Evolutionary conservation across 192 early-diverging fungal genomes (phyloP).

Genomic region (Dissophora globulifera): DNA sequence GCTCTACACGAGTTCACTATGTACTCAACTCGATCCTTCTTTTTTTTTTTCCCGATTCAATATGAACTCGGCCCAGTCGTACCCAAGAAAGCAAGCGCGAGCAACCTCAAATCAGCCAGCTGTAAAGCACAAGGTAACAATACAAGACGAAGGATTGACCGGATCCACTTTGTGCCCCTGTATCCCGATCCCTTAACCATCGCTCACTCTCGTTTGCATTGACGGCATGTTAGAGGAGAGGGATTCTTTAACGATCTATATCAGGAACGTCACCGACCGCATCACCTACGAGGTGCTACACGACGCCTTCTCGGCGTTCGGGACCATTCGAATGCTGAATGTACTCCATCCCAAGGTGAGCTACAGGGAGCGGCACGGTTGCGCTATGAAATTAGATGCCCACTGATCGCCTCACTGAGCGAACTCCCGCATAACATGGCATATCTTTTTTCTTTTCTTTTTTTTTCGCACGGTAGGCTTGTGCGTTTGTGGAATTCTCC

Average conservation of each 20-base stretch:
- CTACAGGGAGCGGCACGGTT: no score
- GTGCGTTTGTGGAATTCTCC: constrained; percentile 55
- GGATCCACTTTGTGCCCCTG: not conserved
- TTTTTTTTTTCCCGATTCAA: no score
- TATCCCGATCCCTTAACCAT: not conserved
- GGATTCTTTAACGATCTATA: constrained; percentile 49
- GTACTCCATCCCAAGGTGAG: constrained; percentile 27
- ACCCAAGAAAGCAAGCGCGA: constrained; percentile 12
- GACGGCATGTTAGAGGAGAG: constrained; percentile 31
- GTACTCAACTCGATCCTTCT: no score
- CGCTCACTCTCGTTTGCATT: not conserved
- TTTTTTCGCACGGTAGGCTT: constrained; percentile 16
- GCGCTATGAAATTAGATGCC: no score
- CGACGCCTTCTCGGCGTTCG: constrained; percentile 55
- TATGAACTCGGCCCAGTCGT: constrained; percentile 7
- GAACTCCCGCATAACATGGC: no score
- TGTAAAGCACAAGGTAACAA: constrained; percentile 37
- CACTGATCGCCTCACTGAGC: no score
- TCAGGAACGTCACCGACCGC: constrained; percentile 47
- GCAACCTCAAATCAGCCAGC: constrained; percentile 33
- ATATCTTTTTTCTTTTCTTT: no score
- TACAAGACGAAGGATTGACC: not conserved
- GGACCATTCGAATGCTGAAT: constrained; percentile 47
- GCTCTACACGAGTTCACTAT: no score
- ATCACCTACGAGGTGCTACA: constrained; percentile 53